Evolutionary conservation across 352 stramenopile species (phyloP).

Genomic region (Globisporangium paroecandrum): DNA sequence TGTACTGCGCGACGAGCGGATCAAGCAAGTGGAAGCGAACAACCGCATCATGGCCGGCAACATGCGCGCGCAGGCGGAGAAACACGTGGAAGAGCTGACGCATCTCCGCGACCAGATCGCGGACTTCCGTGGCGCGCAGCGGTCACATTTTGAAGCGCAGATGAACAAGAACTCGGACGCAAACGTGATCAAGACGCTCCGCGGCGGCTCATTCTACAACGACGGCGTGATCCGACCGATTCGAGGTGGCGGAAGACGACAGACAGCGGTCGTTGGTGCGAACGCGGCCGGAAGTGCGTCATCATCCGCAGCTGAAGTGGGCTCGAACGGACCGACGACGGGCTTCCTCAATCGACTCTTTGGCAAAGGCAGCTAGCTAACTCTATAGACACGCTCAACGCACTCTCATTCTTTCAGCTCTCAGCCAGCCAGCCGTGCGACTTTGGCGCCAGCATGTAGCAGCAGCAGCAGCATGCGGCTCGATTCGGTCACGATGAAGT

Average conservation of each 20-base stretch:
- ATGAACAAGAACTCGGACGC: constrained; percentile 39
- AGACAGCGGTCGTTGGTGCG: constrained; percentile 34
- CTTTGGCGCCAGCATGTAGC: not conserved
- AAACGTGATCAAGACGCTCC: constrained; percentile 62
- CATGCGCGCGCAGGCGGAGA: constrained; percentile 86
- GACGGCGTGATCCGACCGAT: constrained; percentile 74
- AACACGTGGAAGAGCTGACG: constrained; percentile 86
- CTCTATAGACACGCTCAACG: not conserved
- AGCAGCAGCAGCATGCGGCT: not conserved
- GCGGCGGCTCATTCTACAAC: constrained; percentile 60
- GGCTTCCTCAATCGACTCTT: constrained; percentile 58
- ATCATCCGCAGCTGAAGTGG: not conserved
- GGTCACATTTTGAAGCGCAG: constrained; percentile 74
- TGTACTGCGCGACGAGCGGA: constrained; percentile 85
- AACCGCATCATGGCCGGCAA: constrained; percentile 86
- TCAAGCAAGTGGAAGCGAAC: constrained; percentile 88
- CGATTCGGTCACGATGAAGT: not conserved
- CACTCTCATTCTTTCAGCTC: not conserved
- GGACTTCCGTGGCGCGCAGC: constrained; percentile 74
- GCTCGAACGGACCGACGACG: constrained; percentile 22
- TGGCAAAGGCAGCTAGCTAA: constrained; percentile 29
- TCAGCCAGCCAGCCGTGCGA: not conserved
- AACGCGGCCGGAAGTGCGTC: constrained; percentile 13
- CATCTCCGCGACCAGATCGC: constrained; percentile 82
- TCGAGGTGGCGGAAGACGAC: constrained; percentile 61